Conservation (phyloP, 2,329 filamentous ascomycete genomes). For the Hymenoscyphus infarciens region DNA sequence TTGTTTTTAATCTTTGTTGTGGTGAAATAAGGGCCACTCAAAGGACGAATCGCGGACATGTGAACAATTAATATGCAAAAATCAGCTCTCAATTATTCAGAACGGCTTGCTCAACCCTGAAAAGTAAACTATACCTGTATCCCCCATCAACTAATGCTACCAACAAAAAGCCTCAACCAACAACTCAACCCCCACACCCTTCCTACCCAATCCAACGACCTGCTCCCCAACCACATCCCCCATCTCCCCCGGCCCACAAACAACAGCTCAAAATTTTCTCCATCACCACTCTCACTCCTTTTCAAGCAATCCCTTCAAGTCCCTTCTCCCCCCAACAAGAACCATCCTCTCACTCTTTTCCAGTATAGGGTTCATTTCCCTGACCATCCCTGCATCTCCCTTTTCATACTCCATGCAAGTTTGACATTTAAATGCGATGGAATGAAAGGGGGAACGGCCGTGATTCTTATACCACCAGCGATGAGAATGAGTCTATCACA, state of each 20-base stretch:
- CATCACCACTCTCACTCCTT: conserved; percentile 32
- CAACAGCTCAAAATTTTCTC: conserved; percentile 11
- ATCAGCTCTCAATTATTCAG: too few relatives aligned
- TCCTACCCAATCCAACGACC: conserved; percentile 25
- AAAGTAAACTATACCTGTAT: too few relatives aligned
- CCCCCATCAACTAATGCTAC: conserved; percentile 12
- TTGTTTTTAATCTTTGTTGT: too few relatives aligned
- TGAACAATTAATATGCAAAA: too few relatives aligned
- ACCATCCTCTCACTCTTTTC: conserved; percentile 37
- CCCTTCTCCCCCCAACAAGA: conserved; percentile 36
- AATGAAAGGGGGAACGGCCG: conserved; percentile 39
- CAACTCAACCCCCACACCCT: conserved; percentile 22
- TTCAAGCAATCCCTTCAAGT: conserved; percentile 34
- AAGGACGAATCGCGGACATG: too few relatives aligned
- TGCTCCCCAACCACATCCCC: conserved; percentile 40
- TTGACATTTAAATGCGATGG: conserved; percentile 37
- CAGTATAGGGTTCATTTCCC: conserved; percentile 32
- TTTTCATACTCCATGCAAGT: conserved; percentile 38
- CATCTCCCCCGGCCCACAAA: conserved; percentile 35
- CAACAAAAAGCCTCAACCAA: conserved; percentile 34
- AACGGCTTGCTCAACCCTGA: too few relatives aligned
- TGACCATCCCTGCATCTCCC: conserved; percentile 28
- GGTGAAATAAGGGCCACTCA: too few relatives aligned
- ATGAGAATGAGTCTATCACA: conserved; percentile 42
- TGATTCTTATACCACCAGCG: conserved; percentile 48